Evolutionary conservation across 1,139 yeast genomes (phyloP), one percentile per base, ranked within the genome.

Genomic region (Neolecta irregularis): DNA sequence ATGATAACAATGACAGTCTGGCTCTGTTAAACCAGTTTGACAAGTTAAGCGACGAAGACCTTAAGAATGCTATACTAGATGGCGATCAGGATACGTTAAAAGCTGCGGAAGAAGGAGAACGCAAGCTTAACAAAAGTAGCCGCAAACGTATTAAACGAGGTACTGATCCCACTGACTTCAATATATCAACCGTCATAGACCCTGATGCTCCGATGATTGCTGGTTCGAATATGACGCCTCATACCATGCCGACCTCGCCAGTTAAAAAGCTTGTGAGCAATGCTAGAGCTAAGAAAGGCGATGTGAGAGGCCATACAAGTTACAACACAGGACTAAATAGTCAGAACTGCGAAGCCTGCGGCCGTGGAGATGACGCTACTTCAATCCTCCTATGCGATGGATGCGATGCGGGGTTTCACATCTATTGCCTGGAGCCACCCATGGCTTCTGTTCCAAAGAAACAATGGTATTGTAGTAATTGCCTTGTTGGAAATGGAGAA

Each of bases 401-500:
- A 26, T 83, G 95, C 52, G 72, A 74, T 41, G 65, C 65, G 35
- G 66, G 69, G 1, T 80, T 59, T 53, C 94, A 83, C 51, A 61
- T 62, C 55, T 54, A 58, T 30, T 80, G 93, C 49, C 56, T 80
- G 8, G 56, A 59, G 1, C 71, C 76, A 1, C 71, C 72, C 1
- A 47, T 74, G 20, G 49, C 34, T 12, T 32, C 38, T 43, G 13
- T 74, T 1, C 83, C 83, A 0, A 51, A 58, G 12, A 69, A 70
- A 3, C 64, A 62, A 22, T 83, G 94, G 93, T 75, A 64, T 49
- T 85, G 96, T 53, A 76, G 74, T 33, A 67, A 67, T 42, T 85
- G 96, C 53, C 60, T 85, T 11, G 64, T 78, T 5, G 94, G 93
- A 1, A 77, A 85, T 2, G 91, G 92, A 1, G 88, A 75, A 46